Conservation (phyloP, 495 filamentous ascomycete species). For the Massariosphaeria phaeospora region DNA sequence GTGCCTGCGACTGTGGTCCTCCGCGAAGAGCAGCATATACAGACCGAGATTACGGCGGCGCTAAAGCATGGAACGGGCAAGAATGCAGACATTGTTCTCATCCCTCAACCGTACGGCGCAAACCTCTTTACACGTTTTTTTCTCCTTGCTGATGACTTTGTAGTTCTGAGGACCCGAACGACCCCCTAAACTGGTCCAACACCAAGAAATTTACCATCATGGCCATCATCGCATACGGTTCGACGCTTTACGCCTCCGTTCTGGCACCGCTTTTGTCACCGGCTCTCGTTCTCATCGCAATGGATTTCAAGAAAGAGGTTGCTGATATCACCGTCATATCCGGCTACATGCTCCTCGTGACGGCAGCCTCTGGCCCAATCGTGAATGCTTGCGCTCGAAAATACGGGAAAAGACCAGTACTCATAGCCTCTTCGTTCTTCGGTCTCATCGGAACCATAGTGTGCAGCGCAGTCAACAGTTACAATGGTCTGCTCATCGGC, state of each 20-base stretch:
- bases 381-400: conserved; percentile 24
- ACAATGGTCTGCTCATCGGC: conserved; percentile 22
- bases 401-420: conserved; percentile 25
- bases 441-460: conserved; percentile 26
- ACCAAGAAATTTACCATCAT: conserved; percentile 20
- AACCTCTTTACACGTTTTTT: background rate
- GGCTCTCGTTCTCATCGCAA: conserved; percentile 25
- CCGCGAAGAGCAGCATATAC: background rate
- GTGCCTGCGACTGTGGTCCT: conserved; percentile 28
- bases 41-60: background rate
- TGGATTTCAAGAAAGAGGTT: conserved; percentile 16
- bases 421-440: conserved; percentile 18
- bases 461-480: conserved; percentile 15
- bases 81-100: conserved; percentile 27
- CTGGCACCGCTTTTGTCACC: conserved; percentile 22
- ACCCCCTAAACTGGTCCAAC: conserved; percentile 28
- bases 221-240: conserved; percentile 15
- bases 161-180: conserved; percentile 32
- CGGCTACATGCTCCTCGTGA: conserved; percentile 27
- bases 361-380: conserved; percentile 22
- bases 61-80: conserved; percentile 30
- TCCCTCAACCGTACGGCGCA: conserved; percentile 24
- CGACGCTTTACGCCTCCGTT: conserved; percentile 17
- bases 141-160: background rate
- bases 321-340: conserved; percentile 27